Evolutionary conservation across 176 grass and related monocot species (phyloP).

Genomic region (Canna indica): DNA sequence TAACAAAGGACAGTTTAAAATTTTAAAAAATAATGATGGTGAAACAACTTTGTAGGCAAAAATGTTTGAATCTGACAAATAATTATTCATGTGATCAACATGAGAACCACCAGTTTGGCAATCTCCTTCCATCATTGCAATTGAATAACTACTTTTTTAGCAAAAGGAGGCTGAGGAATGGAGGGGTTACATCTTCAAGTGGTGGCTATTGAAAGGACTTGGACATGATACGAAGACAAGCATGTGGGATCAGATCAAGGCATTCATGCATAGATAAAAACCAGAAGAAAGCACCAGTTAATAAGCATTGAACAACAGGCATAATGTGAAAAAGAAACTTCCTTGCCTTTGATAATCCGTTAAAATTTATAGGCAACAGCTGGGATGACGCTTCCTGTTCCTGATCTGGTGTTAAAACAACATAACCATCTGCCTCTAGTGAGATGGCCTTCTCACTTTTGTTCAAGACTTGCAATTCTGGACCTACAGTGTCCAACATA

Average conservation of each 20-base stretch:
- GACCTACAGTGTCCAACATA: conserved; percentile 90
- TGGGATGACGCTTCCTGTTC: conserved; percentile 53
- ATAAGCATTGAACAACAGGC: too few relatives aligned
- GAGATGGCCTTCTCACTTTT: conserved; percentile 64
- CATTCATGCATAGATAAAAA: background rate
- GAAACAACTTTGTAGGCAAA: too few relatives aligned
- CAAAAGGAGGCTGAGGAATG: too few relatives aligned
- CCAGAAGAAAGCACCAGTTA: background rate
- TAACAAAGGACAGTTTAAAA: too few relatives aligned
- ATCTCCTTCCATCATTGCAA: too few relatives aligned
- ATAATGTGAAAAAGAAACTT: background rate
- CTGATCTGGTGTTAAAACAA: conserved; percentile 71
- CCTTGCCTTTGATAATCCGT: conserved; percentile 63
- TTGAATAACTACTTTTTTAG: background rate
- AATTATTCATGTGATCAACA: too few relatives aligned
- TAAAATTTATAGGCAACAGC: conserved; percentile 87
- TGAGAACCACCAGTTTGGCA: too few relatives aligned
- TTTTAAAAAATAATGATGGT: too few relatives aligned
- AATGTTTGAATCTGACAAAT: too few relatives aligned
- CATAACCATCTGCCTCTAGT: conserved; percentile 62
- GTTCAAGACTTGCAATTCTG: conserved; percentile 86
- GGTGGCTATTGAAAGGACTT: background rate
- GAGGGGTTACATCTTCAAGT: too few relatives aligned
- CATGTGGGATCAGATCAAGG: background rate
- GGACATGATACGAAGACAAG: background rate